Conservation (phyloP, 1,284 basidiomycete genomes). For the Vanrija sp. region DNA sequence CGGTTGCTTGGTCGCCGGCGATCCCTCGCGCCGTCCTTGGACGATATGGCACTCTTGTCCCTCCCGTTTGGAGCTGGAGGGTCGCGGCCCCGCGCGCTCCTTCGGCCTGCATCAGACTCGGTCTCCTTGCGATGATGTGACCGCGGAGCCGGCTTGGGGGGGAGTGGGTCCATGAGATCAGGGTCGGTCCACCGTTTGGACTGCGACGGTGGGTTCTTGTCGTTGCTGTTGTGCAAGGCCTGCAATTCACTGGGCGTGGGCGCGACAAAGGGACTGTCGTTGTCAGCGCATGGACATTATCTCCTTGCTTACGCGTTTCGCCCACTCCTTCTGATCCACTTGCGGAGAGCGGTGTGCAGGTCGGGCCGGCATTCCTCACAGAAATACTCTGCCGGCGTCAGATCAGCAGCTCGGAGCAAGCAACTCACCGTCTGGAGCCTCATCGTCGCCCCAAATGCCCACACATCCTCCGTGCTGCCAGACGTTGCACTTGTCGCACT, state of each 20-base stretch:
- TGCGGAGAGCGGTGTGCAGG: slow-evolving; percentile 70
- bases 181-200: slow-evolving; percentile 44
- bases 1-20: slow-evolving; percentile 3
- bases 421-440: slow-evolving; percentile 68
- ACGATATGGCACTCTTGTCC: slow-evolving; percentile 2
- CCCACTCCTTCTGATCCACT: slow-evolving; percentile 53
- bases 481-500: slow-evolving; percentile 93
- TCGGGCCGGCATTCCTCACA: slow-evolving; percentile 93
- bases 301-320: slow-evolving; percentile 34
- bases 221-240: slow-evolving; percentile 26
- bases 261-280: slow-evolving; percentile 32
- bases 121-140: slow-evolving; percentile 33
- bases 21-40: slow-evolving; percentile 11
- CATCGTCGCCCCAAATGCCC: slow-evolving; percentile 82
- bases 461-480: slow-evolving; percentile 99
- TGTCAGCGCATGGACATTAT: slow-evolving; percentile 6
- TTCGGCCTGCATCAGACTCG: slow-evolving; percentile 6
- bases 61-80: neutral
- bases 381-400: slow-evolving; percentile 57
- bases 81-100: slow-evolving; percentile 1
- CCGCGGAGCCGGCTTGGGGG: slow-evolving; percentile 24
- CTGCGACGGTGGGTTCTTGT: slow-evolving; percentile 44
- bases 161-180: slow-evolving; percentile 9
- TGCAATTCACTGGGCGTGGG: slow-evolving; percentile 41
- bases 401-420: neutral